Percentiles rank a stretch among this genome's conserved stretches.
Evolutionary conservation across 148 eudicot species (phyloP).

Genomic region (Rhododendron griersonianum): DNA sequence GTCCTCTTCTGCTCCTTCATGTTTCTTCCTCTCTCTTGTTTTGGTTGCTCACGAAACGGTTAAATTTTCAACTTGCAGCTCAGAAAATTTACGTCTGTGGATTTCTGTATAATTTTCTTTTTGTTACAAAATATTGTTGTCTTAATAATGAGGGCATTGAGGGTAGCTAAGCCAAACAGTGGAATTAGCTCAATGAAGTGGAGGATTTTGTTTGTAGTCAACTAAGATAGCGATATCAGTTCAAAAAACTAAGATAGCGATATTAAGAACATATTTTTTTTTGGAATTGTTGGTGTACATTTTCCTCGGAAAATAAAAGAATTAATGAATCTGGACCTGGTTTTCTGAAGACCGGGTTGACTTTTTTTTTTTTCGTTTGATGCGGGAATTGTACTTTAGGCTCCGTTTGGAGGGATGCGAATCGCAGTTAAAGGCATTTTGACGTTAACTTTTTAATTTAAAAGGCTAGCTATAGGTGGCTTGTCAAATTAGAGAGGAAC

Average conservation of each 20-base stretch:
- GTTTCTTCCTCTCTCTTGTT: neutral
- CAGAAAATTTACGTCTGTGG: neutral
- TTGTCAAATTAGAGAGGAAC: neutral
- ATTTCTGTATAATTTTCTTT: neutral
- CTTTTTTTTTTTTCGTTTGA: neutral
- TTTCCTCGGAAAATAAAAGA: neutral
- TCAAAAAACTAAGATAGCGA: neutral
- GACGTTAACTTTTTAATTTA: neutral
- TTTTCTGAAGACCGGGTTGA: neutral
- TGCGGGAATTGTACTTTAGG: neutral
- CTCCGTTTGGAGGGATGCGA: neutral
- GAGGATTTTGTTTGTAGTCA: neutral
- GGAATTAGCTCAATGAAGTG: neutral
- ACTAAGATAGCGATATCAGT: neutral
- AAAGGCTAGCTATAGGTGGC: neutral
- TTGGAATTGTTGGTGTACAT: neutral
- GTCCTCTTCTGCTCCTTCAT: slow-evolving; percentile 9
- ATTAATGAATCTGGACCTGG: neutral
- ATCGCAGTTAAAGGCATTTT: neutral
- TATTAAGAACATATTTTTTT: neutral
- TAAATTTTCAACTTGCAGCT: neutral
- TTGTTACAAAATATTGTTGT: neutral
- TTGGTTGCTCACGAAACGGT: neutral
- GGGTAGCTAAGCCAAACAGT: neutral
- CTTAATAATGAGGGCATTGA: neutral